Percentiles rank a stretch among this genome's conserved stretches.
Conservation (phyloP, 208 protist genomes). For the Leishmania gerbilli region DNA sequence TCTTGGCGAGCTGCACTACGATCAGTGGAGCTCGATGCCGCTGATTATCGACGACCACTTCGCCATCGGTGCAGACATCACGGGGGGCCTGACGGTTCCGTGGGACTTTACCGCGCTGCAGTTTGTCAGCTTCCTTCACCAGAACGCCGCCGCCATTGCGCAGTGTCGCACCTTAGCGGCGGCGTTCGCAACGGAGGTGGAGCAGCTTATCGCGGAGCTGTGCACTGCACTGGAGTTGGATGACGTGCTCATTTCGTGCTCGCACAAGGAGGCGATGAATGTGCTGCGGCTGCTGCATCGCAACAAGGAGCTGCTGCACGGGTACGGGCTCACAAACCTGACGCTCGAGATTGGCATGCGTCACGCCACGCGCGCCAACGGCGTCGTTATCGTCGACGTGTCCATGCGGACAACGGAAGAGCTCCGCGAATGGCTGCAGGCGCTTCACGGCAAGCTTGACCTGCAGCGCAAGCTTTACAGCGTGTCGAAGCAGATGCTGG, state of each 20-base stretch:
- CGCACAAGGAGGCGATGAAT: constrained; percentile 66
- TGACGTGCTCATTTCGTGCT: constrained; percentile 92
- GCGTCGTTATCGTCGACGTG: constrained; percentile 80
- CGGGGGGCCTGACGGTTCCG: constrained; percentile 79
- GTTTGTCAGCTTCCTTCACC: constrained; percentile 83
- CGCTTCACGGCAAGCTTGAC: constrained; percentile 69
- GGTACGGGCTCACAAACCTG: constrained; percentile 73
- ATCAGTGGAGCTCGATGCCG: constrained; percentile 88
- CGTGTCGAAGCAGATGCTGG: constrained; percentile 85
- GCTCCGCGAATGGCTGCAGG: constrained; percentile 72
- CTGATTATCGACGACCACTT: constrained; percentile 84
- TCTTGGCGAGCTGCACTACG: constrained; percentile 88
- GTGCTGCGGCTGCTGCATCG: constrained; percentile 74
- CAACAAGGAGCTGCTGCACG: constrained; percentile 74
- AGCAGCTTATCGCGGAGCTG: constrained; percentile 82
- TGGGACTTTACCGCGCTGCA: constrained; percentile 87
- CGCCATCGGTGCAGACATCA: constrained; percentile 70
- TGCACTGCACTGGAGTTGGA: constrained; percentile 74
- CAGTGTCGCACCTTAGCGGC: constrained; percentile 48
- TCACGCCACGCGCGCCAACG: constrained; percentile 86
- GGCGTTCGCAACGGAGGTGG: constrained; percentile 64
- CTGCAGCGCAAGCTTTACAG: constrained; percentile 86
- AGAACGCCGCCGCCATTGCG: constrained; percentile 71
- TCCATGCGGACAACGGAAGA: constrained; percentile 42
- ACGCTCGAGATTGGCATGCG: constrained; percentile 79